Evolutionary conservation across 345 rosid species (phyloP), one percentile per base, ranked within the genome.

Genomic region (Rhodomyrtus tomentosa): DNA sequence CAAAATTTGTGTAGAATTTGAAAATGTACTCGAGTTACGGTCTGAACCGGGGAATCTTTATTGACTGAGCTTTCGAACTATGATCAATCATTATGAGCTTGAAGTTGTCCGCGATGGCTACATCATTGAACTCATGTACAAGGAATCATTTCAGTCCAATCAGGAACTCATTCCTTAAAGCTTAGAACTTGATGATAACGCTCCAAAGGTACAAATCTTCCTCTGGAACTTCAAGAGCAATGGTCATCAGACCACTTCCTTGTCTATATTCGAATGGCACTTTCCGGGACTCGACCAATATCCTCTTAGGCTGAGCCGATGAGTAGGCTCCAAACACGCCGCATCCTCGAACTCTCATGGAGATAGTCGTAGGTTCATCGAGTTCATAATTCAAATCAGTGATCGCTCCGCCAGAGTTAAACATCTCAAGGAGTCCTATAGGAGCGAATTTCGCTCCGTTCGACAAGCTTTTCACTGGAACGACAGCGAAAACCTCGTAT

Each of bases 331-430:
- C 84, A 80, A 87, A 87, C 50, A 40, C 68, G 7, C 91, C 88
- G 49, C 84, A 82, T 14, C 89, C 89, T 68, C 80, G 85, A 13
- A 86, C 85, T 38, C 80, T 68, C 48, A 89, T 74, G n/a, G 59
- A 48, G 22, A 86, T 29, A 15, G 32, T 48, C 10, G 2, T 24
- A 12, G 3, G 48, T 81, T 48, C 42, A 27, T 83, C 50, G 72
- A 50, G 81, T 81, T 18, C 54, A 36, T 85, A 59, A 54, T 45
- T 83, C 15, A 88, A 15, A 22, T 58, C 84, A 36, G 84, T 86
- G 54, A 91, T 80, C 27, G 93, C 88, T 55, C 92, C 93, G 15
- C 92, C 89, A 24, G 86, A 84, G 82, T 91, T 91, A 86, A 89
- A 88, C 91, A 89, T 91, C 85, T 84, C 87, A 21, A 83, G 87